These are phyloP conservation scores for Straminergon stramineum DNA, from an alignment of 225 moss, liverwort and hornwort genomes.

Conservation along the genomic window DNA sequence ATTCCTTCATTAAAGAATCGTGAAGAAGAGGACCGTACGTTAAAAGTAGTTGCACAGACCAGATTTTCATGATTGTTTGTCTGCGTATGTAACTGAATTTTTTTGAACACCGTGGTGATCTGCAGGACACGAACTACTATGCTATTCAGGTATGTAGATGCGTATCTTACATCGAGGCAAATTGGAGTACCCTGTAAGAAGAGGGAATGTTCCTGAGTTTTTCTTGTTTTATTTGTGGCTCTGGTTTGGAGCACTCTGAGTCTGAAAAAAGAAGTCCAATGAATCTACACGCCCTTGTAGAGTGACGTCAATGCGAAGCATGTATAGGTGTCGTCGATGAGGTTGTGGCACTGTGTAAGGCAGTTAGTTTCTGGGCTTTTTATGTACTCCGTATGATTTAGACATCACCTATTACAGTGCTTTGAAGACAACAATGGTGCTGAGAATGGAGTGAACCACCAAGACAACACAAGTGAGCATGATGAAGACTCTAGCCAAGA, in stretches of 20 bases:
- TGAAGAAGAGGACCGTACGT: background rate
- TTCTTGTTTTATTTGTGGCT: background rate
- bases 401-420: constrained; percentile 13
- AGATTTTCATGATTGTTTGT: background rate
- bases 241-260: background rate
- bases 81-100: background rate
- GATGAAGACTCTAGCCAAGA: constrained; percentile 22
- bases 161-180: background rate
- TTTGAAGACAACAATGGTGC: constrained; percentile 17
- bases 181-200: background rate
- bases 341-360: background rate
- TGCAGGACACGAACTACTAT: constrained; percentile 45
- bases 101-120: background rate
- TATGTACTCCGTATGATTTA: background rate
- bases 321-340: background rate
- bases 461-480: constrained; percentile 5
- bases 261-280: background rate
- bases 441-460: constrained; percentile 1
- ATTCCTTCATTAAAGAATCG: background rate
- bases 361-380: background rate
- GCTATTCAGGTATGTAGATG: constrained; percentile 35
- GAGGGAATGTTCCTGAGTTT: background rate
- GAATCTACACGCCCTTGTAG: background rate
- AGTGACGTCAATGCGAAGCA: background rate
- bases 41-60: background rate